phyloP scores from a whole-genome alignment of 495 filamentous ascomycete genomes.

The Xylaria bambusicola region DNA sequence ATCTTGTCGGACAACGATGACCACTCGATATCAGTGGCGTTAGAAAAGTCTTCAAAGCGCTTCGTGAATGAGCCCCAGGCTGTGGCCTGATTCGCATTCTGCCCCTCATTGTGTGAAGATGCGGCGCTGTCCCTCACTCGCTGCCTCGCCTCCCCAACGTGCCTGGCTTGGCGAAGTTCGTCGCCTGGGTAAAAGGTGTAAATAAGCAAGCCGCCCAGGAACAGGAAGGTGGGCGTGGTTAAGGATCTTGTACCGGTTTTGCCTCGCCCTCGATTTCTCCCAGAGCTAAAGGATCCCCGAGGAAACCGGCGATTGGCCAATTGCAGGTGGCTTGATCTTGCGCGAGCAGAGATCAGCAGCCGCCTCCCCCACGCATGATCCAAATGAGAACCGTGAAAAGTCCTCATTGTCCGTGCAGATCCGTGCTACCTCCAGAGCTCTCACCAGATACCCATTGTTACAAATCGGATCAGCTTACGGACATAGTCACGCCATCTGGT shows the following conservation, averaged over 20 bases:
- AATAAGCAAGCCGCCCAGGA: conserved; percentile 42
- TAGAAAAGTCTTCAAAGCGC: conserved; percentile 60
- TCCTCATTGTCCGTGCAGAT: conserved; percentile 17
- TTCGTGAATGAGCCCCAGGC: conserved; percentile 63
- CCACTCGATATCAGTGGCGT: conserved; percentile 57
- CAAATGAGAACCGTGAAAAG: conserved; percentile 9
- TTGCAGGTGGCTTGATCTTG: neutral
- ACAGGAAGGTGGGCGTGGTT: conserved; percentile 27
- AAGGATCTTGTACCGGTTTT: conserved; percentile 29
- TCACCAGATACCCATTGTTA: conserved; percentile 9
- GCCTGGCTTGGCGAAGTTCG: conserved; percentile 33
- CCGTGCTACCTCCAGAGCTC: neutral
- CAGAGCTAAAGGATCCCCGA: conserved; percentile 30
- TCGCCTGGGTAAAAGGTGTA: conserved; percentile 47
- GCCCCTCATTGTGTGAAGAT: neutral
- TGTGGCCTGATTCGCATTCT: conserved; percentile 29
- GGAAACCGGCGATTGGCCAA: conserved; percentile 24
- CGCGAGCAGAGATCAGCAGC: neutral
- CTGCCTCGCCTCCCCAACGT: conserved; percentile 17
- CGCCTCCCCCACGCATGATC: conserved; percentile 9
- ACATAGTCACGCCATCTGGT: neutral
- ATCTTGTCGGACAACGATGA: conserved; percentile 63
- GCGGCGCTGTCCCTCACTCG: neutral
- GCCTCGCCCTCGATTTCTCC: conserved; percentile 15
- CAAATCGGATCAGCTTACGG: neutral